Conservation (phyloP, 2,329 filamentous ascomycete species). For the Kalaharituber pfeilii region DNA sequence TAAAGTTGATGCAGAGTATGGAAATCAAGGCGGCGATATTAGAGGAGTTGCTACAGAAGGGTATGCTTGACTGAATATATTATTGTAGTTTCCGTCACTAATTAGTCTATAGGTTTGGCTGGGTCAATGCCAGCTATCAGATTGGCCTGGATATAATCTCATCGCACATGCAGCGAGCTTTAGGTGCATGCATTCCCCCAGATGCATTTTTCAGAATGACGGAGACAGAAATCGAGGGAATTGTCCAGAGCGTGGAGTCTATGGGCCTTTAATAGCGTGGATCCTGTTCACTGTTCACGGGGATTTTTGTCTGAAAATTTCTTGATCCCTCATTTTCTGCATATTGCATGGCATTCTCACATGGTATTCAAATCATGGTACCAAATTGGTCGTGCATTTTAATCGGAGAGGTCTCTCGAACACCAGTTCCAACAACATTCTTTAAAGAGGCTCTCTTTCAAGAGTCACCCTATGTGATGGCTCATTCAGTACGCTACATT, state of each 20-base stretch:
- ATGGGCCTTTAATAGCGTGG: background rate
- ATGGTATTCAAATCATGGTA: too few relatives aligned
- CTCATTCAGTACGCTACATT: background rate
- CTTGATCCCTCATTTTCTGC: too few relatives aligned
- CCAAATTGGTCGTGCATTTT: too few relatives aligned
- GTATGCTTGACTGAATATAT: constrained; percentile 41
- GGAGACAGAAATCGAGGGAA: background rate
- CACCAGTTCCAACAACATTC: too few relatives aligned
- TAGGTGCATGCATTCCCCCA: constrained; percentile 75
- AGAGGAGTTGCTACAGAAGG: constrained; percentile 92
- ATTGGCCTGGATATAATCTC: constrained; percentile 80
- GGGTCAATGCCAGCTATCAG: constrained; percentile 97
- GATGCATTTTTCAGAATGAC: constrained; percentile 29
- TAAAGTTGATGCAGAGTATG: constrained; percentile 89
- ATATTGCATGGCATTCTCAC: too few relatives aligned
- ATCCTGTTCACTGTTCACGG: background rate
- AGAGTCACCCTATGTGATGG: too few relatives aligned
- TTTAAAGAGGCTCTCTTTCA: too few relatives aligned
- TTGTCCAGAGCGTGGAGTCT: background rate
- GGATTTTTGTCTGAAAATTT: too few relatives aligned
- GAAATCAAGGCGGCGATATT: constrained; percentile 89
- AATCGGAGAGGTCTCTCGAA: too few relatives aligned
- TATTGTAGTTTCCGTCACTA: background rate
- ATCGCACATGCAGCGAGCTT: constrained; percentile 71
- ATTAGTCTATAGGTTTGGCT: constrained; percentile 55